Percentiles rank a stretch among this genome's conserved stretches.
Conservation (phyloP, 495 filamentous ascomycete species). For the Tuber microsphaerosporum region DNA sequence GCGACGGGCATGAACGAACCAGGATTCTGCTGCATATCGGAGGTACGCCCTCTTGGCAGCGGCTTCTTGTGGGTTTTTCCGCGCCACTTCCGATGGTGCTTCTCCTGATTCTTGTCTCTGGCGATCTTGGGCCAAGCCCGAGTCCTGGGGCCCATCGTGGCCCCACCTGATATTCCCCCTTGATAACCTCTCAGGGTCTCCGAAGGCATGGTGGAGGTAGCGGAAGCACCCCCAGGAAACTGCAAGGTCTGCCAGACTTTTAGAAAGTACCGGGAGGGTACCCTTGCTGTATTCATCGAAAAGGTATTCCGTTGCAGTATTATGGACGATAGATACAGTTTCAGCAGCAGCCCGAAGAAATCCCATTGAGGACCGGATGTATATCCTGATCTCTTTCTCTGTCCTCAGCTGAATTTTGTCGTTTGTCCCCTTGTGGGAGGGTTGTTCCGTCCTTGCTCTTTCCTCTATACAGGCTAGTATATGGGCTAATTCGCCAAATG, state of each 20-base stretch:
- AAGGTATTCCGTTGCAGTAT: neutral
- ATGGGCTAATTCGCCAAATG: neutral
- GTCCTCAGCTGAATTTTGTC: neutral
- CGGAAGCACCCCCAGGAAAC: neutral
- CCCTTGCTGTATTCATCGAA: neutral
- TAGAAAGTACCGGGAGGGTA: accelerated
- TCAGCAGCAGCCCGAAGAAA: neutral
- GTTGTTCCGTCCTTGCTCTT: neutral
- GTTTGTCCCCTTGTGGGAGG: neutral
- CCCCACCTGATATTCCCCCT: accelerated
- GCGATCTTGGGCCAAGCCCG: neutral
- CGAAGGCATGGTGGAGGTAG: neutral
- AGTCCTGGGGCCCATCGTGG: accelerated
- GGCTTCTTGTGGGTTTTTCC: neutral
- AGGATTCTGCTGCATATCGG: no score
- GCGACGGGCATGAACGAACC: no score
- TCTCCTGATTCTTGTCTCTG: neutral
- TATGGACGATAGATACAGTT: neutral
- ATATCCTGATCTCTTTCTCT: neutral
- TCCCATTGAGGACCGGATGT: neutral
- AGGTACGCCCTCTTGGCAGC: no score
- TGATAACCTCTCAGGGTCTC: neutral
- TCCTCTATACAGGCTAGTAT: neutral
- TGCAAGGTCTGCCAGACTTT: neutral
- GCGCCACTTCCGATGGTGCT: neutral